Conservation (phyloP, 2,329 filamentous ascomycete species). For the Tolypocladium guangdongense region DNA sequence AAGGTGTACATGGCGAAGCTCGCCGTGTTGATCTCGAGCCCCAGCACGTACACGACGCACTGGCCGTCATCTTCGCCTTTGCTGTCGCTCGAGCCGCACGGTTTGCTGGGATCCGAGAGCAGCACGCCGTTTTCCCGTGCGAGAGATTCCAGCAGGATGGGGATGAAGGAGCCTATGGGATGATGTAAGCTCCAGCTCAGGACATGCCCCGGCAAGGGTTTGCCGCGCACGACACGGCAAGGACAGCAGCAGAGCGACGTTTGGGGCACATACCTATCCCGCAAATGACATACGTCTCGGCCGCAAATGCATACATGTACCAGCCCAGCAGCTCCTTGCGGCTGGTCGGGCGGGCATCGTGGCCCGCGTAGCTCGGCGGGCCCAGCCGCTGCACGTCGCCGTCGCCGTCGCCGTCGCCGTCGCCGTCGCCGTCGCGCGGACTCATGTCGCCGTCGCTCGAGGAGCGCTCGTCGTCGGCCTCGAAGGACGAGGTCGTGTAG, state of each 20-base stretch:
- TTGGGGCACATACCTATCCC: conserved; percentile 43
- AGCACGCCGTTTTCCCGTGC: conserved; percentile 87
- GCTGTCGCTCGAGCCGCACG: conserved; percentile 58
- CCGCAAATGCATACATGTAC: conserved; percentile 94
- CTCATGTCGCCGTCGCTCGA: conserved; percentile 23
- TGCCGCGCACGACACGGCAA: not conserved
- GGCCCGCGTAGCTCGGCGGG: conserved; percentile 56
- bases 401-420: conserved; percentile 2
- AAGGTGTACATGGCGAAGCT: conserved; percentile 99
- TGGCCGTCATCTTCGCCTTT: conserved; percentile 46
- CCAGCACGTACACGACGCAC: conserved; percentile 74
- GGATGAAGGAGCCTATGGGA: conserved; percentile 73
- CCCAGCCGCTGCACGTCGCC: conserved; percentile 16
- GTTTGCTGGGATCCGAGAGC: conserved; percentile 61
- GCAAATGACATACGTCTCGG: conserved; percentile 93
- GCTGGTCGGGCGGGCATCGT: conserved; percentile 84
- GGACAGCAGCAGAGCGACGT: not conserved
- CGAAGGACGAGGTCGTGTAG: conserved; percentile 48
- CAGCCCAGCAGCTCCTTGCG: conserved; percentile 80
- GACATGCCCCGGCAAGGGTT: not conserved
- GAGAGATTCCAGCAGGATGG: conserved; percentile 87
- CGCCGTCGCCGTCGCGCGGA: conserved; percentile 24
- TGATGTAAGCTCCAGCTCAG: not conserved
- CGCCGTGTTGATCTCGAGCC: conserved; percentile 83
- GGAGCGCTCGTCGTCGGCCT: conserved; percentile 60